Base-by-base conservation (phyloP, 2,329 filamentous ascomycete genomes). In the Epichloe baconii region DNA sequence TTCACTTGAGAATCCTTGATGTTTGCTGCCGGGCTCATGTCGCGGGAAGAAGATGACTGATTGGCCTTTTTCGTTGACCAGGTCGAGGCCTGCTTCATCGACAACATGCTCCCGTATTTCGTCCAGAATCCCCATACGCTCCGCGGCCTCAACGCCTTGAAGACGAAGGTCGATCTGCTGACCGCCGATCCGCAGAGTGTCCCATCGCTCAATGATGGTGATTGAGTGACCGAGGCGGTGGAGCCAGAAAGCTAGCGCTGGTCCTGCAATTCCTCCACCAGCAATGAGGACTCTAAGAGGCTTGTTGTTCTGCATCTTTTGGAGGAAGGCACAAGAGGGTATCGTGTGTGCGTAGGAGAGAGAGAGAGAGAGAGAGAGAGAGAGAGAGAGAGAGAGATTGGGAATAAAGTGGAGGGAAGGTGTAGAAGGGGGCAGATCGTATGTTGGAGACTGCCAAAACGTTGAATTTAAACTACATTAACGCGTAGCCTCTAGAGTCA, bases 111-210 rank as follows among this genome's bases (percentile, higher is more conserved):
- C 58, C 5, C 65, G 65, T 17, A 75, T 59, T 0, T 58, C 57
- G 0, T 62, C 59, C 8, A 71, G 55, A 7, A 75, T 59, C 0
- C 71, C 70, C 61, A 73, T 68, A 14, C 59, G 61, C 23, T 66
- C 59, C n/a, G 71, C 61, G 4, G 70, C 62, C 3, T 62, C 57
- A 4, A 74, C 60, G 2, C 71, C 72, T 17, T 69, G 66, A 1
- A 63, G 65, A 1, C 72, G 68, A 5, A 76, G 59, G 56, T 76
- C 73, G 40, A 76, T 66, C 53, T 75, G 72, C 51, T 71, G 67
- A 0, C 73, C 73, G 3, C 62, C 59, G 2, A 62, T 57, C 35
- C 53, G 61, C 34, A 58, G 46, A 53, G 50, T 51, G 5, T 62
- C 53, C 34, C 61, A 66, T 1, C 67, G 62, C 48, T 74, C 71